Base-by-base conservation (phyloP, 306 rosid genomes). In the Dalbergia cochinchinensis region DNA sequence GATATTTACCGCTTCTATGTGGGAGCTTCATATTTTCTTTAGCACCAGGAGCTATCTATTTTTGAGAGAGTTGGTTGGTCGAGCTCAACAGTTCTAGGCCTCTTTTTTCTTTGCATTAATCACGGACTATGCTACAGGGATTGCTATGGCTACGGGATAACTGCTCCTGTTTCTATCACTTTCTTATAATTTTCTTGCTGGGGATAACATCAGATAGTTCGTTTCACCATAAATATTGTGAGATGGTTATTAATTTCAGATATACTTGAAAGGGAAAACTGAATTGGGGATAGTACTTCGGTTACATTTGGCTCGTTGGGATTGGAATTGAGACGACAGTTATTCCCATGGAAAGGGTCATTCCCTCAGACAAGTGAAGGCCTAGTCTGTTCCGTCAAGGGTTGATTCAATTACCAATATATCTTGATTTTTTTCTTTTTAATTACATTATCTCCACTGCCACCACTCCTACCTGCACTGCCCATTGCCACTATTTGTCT, bases 221-320 rank as follows among this genome's bases (percentile, higher is more conserved):
- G 18, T 16, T 4, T 71, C 12, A 18, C 31, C n/a, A 34, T 20
- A 71, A 34, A 55, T 41, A 18, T 37, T 73, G 12, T 65, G 22
- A 34, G 22, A 34, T 71, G 16, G 6, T 53, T 55, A 15, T 35
- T 33, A 71, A 47, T 34, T 15, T 35, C 64, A 16, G 48, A 71
- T 34, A 34, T 71, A 71, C 60, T n/a, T 53, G 58, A 68, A 68
- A 68, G 12, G 73, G 45, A 69, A 69, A 53, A 26, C 45, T 50
- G 11, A 16, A 71, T 71, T 71, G n/a, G n/a, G 76, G 45, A 42
- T 44, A 45, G 12, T 68, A 47, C 60, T 51, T 63, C 8, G 12
- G 22, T 63, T 51, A 34, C 22, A 13, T 33, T 63, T 63, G 47
- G 57, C 22, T 68, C 58, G 10, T 50, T 65, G 18, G 51, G 33